phyloP scores from a whole-genome alignment of 192 early-diverging fungal species.

The Kickxella alabastrina region DNA sequence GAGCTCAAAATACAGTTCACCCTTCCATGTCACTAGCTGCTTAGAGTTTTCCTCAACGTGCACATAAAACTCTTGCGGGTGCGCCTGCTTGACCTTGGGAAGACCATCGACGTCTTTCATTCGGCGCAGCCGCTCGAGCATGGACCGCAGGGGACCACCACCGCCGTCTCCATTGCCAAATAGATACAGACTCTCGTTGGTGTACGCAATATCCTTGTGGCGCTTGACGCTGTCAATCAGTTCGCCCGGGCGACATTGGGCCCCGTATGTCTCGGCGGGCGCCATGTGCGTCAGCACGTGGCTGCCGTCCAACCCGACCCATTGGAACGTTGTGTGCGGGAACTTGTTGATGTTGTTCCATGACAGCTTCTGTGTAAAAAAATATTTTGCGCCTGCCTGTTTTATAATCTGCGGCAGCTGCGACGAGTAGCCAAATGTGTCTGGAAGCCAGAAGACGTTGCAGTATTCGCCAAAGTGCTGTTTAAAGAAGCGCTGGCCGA shows the following conservation, averaged over 20 bases:
- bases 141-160: slow-evolving; percentile 76
- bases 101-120: slow-evolving; percentile 73
- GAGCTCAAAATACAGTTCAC: slow-evolving; percentile 97
- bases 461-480: slow-evolving; percentile 66
- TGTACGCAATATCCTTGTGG: slow-evolving; percentile 82
- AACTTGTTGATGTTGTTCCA: slow-evolving; percentile 99
- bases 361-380: slow-evolving; percentile 97
- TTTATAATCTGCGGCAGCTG: slow-evolving; percentile 88
- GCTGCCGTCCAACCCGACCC: slow-evolving; percentile 85
- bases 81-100: slow-evolving; percentile 67
- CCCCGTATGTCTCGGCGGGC: slow-evolving; percentile 82
- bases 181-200: slow-evolving; percentile 75
- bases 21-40: slow-evolving; percentile 82
- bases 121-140: slow-evolving; percentile 79
- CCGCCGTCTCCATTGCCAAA: slow-evolving; percentile 97
- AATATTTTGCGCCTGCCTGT: slow-evolving; percentile 76
- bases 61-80: slow-evolving; percentile 81
- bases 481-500: slow-evolving; percentile 86
- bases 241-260: slow-evolving; percentile 60
- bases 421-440: slow-evolving; percentile 86
- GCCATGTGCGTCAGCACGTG: slow-evolving; percentile 83
- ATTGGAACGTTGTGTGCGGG: slow-evolving; percentile 91
- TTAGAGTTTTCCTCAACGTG: slow-evolving; percentile 63
- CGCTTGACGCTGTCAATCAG: slow-evolving; percentile 67
- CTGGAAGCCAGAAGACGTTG: slow-evolving; percentile 88